Evolutionary conservation across 495 filamentous ascomycete genomes (phyloP), one percentile per base, ranked within the genome.

Genomic region (Penicillium canariense): DNA sequence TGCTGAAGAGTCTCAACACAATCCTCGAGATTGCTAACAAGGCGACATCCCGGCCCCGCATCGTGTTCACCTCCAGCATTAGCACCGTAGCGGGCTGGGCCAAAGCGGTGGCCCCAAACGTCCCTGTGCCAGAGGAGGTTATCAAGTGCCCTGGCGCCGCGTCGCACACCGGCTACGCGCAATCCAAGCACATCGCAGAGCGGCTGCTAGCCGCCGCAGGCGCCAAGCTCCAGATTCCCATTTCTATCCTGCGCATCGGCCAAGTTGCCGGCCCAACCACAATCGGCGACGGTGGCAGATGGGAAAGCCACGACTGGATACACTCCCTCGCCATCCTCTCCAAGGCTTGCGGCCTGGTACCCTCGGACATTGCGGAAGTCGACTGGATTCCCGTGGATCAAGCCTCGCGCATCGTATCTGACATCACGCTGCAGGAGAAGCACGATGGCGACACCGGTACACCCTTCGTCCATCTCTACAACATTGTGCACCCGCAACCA

Each of bases 21-120:
- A 55, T 82, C 11, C 71, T 75, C 5, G 71, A 82, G 31, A 79
- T 85, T 27, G 68, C 74, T 31, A 58, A 63, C 32, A 57, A 63
- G 11, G 70, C 78, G 5, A 42, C 58, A 5, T 69, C 75, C 50
- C 61, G 68, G 0, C 71, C 78, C 0, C 71, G 72, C 9, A 58
- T 84, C 4, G 59, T 81, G 1, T 85, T 84, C 59, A 71, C 81
- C 27, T 82, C 79, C 6, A 77, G 74, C 10, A 74, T 82, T 18
- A 68, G 62, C 14, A 48, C 55, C 5, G 47, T 47, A 68, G 72
- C 1, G 65, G 60, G 14, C 62, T 76, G 50, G 55, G 52, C 6
- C 76, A 43, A 53, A 17, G 72, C 72, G 31, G 52, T 27, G 34
- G 42, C 51, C 2, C 59, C 50, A 0, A 59, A 58, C 2, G 62